Percentiles rank a stretch among this genome's conserved stretches.
Evolutionary conservation across 1,284 basidiomycete genomes (phyloP).

Genomic region (Puccinia triticina): DNA sequence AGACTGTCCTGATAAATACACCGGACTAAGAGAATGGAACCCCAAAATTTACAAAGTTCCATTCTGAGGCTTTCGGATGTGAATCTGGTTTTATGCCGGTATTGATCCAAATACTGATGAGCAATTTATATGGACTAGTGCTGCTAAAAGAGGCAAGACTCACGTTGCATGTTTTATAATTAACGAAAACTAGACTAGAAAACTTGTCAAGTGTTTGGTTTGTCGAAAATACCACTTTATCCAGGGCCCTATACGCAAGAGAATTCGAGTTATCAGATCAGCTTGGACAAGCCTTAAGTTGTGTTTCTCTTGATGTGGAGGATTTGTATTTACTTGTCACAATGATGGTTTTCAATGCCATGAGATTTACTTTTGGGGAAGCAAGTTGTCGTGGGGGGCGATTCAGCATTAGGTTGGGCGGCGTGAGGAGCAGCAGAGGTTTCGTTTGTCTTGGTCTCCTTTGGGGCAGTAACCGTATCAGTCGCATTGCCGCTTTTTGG

Average conservation of each 20-base stretch:
- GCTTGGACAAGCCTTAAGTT: too few species aligned
- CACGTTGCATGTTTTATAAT: conserved; percentile 10
- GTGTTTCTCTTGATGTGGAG: background rate
- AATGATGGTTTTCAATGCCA: conserved; percentile 1
- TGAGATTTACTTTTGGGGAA: background rate
- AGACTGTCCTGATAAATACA: background rate
- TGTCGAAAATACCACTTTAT: background rate
- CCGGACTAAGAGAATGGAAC: background rate
- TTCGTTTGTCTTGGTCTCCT: background rate
- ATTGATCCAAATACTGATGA: background rate
- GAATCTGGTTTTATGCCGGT: background rate
- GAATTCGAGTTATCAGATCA: background rate
- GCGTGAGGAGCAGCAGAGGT: background rate
- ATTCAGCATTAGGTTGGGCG: background rate
- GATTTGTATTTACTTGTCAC: background rate
- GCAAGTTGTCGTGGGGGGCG: background rate
- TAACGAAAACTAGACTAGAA: background rate
- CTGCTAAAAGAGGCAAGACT: background rate
- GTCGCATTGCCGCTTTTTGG: too few species aligned
- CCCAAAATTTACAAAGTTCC: background rate
- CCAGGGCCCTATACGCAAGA: background rate
- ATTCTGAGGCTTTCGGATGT: conserved; percentile 12
- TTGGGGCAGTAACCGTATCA: background rate
- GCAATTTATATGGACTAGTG: background rate
- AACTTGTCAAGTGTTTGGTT: conserved; percentile 12